Base-by-base conservation (phyloP, 2,329 filamentous ascomycete genomes). In the Penicillium capsulatum region DNA sequence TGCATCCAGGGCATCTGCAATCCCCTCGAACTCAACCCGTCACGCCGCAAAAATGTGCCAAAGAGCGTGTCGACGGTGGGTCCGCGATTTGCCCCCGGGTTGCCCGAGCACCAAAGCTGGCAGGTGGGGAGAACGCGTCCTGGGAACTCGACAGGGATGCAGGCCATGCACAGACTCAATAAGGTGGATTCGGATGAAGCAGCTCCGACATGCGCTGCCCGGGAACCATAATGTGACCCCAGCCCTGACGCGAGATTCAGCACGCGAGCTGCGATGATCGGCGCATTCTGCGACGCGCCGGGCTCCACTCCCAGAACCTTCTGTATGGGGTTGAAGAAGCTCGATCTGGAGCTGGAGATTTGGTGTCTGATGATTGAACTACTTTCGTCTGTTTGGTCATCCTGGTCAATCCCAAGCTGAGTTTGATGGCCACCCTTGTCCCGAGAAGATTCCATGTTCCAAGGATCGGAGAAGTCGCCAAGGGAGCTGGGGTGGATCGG, bases 241-340 rank as follows among this genome's bases (percentile, higher is more conserved):
- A 17, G 28, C 19, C 17, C 30, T 31, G 24, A 39, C 26, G 29
- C 20, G 34, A 43, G 34, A 42, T 40, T 34, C 29, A 43, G 31
- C 44, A 52, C 44, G 42, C 44, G 47, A 40, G 34, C 26, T 39
- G 37, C 19, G 20, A 22, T 27, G 39, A 44, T 51, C 46, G 36
- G 36, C 34, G 34, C 38, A 43, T 41, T 42, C 36, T 34, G 29
- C 34, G 38, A 39, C 36, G 40, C 37, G 38, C 17, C 26, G 17
- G 26, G 26, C 31, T 39, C 50, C 46, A 51, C 44, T 44, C 34
- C 8, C 5, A n/a, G 33, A 45, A 45, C 19, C 24, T 44, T 45
- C 37, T 38, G 6, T 31, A 42, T 34, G 48, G 29, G 14, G 19
- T 42, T 36, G 24, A 40, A 31, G 36, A 32, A 22, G 19, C 9